phyloP scores from a whole-genome alignment of 768 basidiomycete species.

The Mycena indigotica region DNA sequence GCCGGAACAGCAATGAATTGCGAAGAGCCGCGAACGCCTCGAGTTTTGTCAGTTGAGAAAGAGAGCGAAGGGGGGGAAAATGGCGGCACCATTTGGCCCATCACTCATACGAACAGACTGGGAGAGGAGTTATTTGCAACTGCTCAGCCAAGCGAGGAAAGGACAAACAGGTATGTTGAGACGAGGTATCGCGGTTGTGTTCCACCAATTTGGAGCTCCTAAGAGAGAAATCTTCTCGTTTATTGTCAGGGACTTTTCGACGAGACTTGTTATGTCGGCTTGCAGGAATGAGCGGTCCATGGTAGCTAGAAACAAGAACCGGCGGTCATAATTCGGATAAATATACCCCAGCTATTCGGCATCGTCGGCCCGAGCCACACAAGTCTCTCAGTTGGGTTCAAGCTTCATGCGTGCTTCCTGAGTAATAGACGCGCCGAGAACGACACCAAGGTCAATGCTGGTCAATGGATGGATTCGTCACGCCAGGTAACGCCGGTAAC shows the following conservation, averaged over 20 bases:
- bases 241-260: constrained; percentile 49
- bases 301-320: constrained; percentile 9
- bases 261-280: constrained; percentile 53
- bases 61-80: too few species aligned
- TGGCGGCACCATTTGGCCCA: constrained; percentile 73
- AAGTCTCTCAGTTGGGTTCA: too few species aligned
- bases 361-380: too few species aligned
- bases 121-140: too few species aligned
- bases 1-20: constrained; percentile 67
- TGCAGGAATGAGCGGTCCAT: constrained; percentile 50
- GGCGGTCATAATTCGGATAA: neutral
- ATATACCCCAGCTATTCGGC: neutral
- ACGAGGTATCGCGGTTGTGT: constrained; percentile 57
- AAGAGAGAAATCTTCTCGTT: constrained; percentile 69
- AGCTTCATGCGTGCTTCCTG: too few species aligned
- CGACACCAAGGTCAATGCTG: too few species aligned
- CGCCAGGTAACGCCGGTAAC: too few species aligned
- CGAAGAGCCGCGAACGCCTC: constrained; percentile 67
- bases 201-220: constrained; percentile 73
- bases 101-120: constrained; percentile 67
- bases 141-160: neutral
- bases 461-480: too few species aligned
- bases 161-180: constrained; percentile 52
- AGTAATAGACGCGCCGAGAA: too few species aligned
- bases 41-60: too few species aligned